Conservation (phyloP, 2,329 filamentous ascomycete genomes). For the Penicillium vulpinum region DNA sequence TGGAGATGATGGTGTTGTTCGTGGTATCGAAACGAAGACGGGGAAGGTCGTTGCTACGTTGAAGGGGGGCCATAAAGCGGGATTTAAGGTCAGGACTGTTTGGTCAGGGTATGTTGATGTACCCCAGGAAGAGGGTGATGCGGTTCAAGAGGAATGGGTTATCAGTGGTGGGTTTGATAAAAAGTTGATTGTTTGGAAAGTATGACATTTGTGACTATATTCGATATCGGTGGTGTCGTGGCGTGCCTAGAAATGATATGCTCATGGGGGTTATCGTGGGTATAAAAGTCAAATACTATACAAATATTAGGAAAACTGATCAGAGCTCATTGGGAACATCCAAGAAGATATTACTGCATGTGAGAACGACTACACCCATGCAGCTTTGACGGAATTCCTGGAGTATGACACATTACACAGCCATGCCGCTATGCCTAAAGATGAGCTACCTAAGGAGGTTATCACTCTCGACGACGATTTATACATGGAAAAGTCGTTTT, state of each 20-base stretch:
- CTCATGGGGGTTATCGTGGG: not conserved
- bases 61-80: slow-evolving; percentile 54
- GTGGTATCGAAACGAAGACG: slow-evolving; percentile 59
- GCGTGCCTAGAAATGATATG: too few relatives aligned
- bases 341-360: too few relatives aligned
- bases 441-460: too few relatives aligned
- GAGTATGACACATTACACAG: too few relatives aligned
- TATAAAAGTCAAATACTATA: not conserved
- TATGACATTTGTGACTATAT: slow-evolving; percentile 1
- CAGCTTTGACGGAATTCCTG: too few relatives aligned
- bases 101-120: slow-evolving; percentile 53
- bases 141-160: slow-evolving; percentile 52
- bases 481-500: too few relatives aligned
- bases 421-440: too few relatives aligned
- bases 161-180: slow-evolving; percentile 67
- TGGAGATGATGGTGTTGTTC: slow-evolving; percentile 62
- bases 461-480: too few relatives aligned
- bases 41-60: slow-evolving; percentile 58
- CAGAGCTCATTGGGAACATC: too few relatives aligned
- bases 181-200: slow-evolving; percentile 58
- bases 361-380: too few relatives aligned
- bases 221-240: not conserved
- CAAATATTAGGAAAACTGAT: too few relatives aligned
- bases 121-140: slow-evolving; percentile 21
- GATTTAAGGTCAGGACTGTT: slow-evolving; percentile 59